Evolutionary conservation across 2,329 filamentous ascomycete species (phyloP).

Genomic region (Pyrenochaeta sp.): DNA sequence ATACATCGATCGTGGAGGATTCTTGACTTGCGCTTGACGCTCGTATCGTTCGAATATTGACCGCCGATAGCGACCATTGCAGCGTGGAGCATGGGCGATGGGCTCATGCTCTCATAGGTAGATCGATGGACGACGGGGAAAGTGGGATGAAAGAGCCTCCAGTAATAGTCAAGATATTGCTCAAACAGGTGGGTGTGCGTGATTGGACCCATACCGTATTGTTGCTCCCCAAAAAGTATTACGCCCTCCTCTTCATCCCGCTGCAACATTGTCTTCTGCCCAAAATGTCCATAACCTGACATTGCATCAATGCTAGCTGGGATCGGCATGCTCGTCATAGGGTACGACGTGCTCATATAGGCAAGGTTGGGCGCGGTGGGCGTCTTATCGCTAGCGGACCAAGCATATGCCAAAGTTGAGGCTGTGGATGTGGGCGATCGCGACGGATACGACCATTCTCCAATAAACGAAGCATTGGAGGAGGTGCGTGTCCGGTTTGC

Average conservation of each 20-base stretch:
- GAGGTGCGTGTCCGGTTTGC: conserved; percentile 45
- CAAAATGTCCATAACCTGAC: conserved; percentile 36
- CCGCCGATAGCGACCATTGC: conserved; percentile 57
- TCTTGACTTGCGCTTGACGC: conserved; percentile 47
- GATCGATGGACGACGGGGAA: conserved; percentile 56
- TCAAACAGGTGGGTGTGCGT: conserved; percentile 45
- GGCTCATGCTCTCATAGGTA: conserved; percentile 45
- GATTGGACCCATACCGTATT: conserved; percentile 50
- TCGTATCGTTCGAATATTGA: conserved; percentile 48
- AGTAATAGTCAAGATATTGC: conserved; percentile 56
- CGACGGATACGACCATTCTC: conserved; percentile 42
- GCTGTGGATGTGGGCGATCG: conserved; percentile 46
- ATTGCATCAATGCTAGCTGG: conserved; percentile 30
- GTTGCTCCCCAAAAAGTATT: conserved; percentile 46
- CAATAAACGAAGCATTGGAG: conserved; percentile 48
- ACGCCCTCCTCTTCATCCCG: conserved; percentile 48
- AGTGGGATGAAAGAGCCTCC: conserved; percentile 55
- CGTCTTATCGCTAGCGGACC: conserved; percentile 41
- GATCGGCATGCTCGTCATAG: conserved; percentile 34
- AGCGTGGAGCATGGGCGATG: conserved; percentile 55
- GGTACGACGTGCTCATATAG: conserved; percentile 36
- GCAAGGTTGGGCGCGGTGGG: conserved; percentile 31
- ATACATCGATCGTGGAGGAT: conserved; percentile 53
- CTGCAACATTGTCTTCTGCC: conserved; percentile 43
- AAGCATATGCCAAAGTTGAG: conserved; percentile 45